phyloP scores from a whole-genome alignment of 2,329 filamentous ascomycete genomes.

The Phymatotrichopsis omnivora region DNA sequence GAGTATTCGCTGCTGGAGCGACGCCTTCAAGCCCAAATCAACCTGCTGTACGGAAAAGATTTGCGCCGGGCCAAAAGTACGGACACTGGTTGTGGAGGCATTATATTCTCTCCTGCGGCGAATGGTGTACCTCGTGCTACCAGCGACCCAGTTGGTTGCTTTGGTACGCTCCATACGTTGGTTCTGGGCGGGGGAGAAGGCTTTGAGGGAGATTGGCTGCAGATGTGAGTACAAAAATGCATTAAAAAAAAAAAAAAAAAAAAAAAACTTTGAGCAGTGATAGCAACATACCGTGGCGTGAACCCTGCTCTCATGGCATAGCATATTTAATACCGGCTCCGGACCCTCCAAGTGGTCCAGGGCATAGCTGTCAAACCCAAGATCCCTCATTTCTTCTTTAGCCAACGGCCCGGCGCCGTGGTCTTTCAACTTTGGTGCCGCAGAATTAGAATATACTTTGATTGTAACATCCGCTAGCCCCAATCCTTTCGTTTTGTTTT shows the following conservation, averaged over 20 bases:
- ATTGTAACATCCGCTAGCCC: slow-evolving; percentile 61
- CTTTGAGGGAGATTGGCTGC: slow-evolving; percentile 46
- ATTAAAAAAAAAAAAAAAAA: background rate
- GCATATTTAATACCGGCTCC: slow-evolving; percentile 72
- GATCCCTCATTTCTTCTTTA: slow-evolving; percentile 43
- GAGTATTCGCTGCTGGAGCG: slow-evolving; percentile 44
- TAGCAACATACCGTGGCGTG: slow-evolving; percentile 47
- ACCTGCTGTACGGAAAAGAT: slow-evolving; percentile 71
- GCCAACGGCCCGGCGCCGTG: slow-evolving; percentile 47
- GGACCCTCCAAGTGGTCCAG: slow-evolving; percentile 73
- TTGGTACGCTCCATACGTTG: slow-evolving; percentile 50
- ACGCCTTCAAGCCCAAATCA: slow-evolving; percentile 48
- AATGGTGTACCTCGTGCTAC: slow-evolving; percentile 53
- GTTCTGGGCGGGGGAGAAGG: slow-evolving; percentile 58
- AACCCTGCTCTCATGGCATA: slow-evolving; percentile 63
- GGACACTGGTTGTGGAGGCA: slow-evolving; percentile 60
- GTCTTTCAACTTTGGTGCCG: slow-evolving; percentile 43
- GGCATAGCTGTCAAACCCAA: slow-evolving; percentile 71
- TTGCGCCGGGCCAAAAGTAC: slow-evolving; percentile 48
- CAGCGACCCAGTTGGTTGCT: slow-evolving; percentile 61
- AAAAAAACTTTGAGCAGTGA: background rate
- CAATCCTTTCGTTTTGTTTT: slow-evolving; percentile 41
- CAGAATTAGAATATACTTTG: slow-evolving; percentile 42
- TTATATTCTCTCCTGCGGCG: slow-evolving; percentile 66
- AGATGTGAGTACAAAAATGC: slow-evolving; percentile 6